Percentiles rank a stretch among this genome's conserved stretches.
Conservation (phyloP, 129 eudicot genomes). For the Flaveria brownii region DNA sequence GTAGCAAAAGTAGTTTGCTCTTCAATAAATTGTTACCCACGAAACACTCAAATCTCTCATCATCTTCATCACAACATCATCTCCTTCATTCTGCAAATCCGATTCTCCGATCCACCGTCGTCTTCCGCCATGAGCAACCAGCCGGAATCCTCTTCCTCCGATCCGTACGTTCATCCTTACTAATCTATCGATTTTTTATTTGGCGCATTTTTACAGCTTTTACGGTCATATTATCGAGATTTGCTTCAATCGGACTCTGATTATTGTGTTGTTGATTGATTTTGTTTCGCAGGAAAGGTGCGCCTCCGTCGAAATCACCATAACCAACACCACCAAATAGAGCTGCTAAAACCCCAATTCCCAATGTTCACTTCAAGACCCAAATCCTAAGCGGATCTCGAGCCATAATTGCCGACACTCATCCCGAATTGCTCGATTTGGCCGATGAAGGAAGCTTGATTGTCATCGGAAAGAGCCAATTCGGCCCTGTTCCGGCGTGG, state of each 20-base stretch:
- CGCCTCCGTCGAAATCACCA: slow-evolving; percentile 13
- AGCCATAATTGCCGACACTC: slow-evolving; percentile 51
- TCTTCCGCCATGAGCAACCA: background rate
- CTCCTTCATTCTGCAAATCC: too few species aligned
- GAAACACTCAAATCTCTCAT: too few species aligned
- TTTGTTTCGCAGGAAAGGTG: background rate
- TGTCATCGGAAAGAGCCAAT: slow-evolving; percentile 59
- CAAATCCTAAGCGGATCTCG: slow-evolving; percentile 50
- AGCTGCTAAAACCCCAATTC: slow-evolving; percentile 36
- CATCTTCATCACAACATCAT: too few species aligned
- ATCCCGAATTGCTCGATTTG: slow-evolving; percentile 77
- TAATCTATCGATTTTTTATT: background rate
- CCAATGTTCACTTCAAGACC: slow-evolving; percentile 47
- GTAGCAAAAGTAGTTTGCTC: too few species aligned
- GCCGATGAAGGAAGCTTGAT: slow-evolving; percentile 68
- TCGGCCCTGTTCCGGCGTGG: slow-evolving; percentile 90
- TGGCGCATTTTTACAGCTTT: too few species aligned
- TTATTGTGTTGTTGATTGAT: background rate
- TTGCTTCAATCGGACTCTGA: background rate
- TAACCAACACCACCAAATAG: slow-evolving; percentile 44
- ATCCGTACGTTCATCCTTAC: background rate
- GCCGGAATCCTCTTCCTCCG: background rate
- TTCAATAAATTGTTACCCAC: too few species aligned
- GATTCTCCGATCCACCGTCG: background rate
- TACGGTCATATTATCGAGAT: background rate